phyloP scores from a whole-genome alignment of 306 rosid species.

The Citrullus amarus region DNA sequence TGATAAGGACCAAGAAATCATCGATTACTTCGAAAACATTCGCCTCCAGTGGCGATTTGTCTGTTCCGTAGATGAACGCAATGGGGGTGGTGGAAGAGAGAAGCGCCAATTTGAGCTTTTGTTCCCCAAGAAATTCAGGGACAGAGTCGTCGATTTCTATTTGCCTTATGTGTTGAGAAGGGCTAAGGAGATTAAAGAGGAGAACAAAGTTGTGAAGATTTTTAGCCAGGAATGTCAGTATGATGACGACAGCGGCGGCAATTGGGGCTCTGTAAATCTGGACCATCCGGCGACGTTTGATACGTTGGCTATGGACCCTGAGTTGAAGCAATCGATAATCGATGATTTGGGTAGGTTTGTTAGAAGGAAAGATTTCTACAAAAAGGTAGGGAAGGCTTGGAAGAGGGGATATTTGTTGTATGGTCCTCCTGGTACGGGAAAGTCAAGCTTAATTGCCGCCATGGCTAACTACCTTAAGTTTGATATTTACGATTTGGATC shows the following conservation, averaged over 20 bases:
- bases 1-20: not conserved
- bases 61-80: not conserved
- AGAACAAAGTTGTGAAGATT: not conserved
- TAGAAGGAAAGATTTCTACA: not conserved
- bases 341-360: slow-evolving; percentile 3
- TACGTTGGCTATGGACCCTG: not conserved
- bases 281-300: not conserved
- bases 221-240: not conserved
- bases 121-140: not conserved
- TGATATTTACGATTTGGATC: not conserved
- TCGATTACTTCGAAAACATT: not conserved
- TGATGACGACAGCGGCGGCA: not conserved
- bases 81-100: not conserved
- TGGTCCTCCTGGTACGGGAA: slow-evolving; percentile 3
- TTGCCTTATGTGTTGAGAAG: not conserved
- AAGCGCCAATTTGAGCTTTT: not conserved
- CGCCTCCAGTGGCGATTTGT: not conserved
- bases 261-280: not conserved
- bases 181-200: not conserved
- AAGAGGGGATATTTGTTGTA: slow-evolving; percentile 2
- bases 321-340: not conserved
- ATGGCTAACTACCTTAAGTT: slow-evolving; percentile 6
- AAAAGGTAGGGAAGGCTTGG: not conserved
- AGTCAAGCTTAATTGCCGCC: slow-evolving; percentile 7
- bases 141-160: not conserved